These are phyloP conservation scores for Xanthoconium purpureum DNA, from an alignment of 768 basidiomycete species.

Conservation along the genomic window DNA sequence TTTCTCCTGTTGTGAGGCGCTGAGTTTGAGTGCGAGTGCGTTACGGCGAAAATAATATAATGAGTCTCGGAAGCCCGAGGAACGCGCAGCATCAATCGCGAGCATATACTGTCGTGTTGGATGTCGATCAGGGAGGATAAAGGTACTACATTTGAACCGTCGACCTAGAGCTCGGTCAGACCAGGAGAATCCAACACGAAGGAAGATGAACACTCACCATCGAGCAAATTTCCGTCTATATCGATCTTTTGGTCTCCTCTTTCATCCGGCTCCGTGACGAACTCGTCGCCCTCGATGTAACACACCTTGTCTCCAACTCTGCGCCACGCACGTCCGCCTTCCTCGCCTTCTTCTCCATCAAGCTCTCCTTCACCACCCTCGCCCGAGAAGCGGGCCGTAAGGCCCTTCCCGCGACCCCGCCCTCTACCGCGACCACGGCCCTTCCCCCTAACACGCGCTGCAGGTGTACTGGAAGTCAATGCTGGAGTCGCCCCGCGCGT, in stretches of 20 bases:
- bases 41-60: slow-evolving; percentile 97
- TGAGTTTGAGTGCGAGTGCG: slow-evolving; percentile 84
- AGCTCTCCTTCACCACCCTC: slow-evolving; percentile 40
- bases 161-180: slow-evolving; percentile 52
- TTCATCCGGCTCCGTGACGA: slow-evolving; percentile 75
- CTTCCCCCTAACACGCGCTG: slow-evolving; percentile 29
- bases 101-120: slow-evolving; percentile 88
- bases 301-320: slow-evolving; percentile 72
- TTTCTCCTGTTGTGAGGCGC: slow-evolving; percentile 87
- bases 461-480: slow-evolving; percentile 24
- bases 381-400: slow-evolving; percentile 23
- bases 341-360: slow-evolving; percentile 39
- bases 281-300: slow-evolving; percentile 86
- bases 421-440: slow-evolving; percentile 44
- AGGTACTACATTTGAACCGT: slow-evolving; percentile 85
- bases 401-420: slow-evolving; percentile 35
- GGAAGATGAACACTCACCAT: slow-evolving; percentile 52
- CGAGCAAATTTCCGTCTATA: slow-evolving; percentile 74
- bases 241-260: slow-evolving; percentile 95
- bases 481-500: slow-evolving; percentile 28
- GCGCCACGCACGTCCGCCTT: slow-evolving; percentile 63
- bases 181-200: not conserved
- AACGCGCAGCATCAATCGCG: slow-evolving; percentile 95
- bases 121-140: slow-evolving; percentile 81
- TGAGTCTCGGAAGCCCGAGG: slow-evolving; percentile 94